A percentile compares a stretch with the other conserved stretches of the same genome.
Evolutionary conservation across 2,329 filamentous ascomycete species (phyloP).

Genomic region (Penicillium verrucosum): DNA sequence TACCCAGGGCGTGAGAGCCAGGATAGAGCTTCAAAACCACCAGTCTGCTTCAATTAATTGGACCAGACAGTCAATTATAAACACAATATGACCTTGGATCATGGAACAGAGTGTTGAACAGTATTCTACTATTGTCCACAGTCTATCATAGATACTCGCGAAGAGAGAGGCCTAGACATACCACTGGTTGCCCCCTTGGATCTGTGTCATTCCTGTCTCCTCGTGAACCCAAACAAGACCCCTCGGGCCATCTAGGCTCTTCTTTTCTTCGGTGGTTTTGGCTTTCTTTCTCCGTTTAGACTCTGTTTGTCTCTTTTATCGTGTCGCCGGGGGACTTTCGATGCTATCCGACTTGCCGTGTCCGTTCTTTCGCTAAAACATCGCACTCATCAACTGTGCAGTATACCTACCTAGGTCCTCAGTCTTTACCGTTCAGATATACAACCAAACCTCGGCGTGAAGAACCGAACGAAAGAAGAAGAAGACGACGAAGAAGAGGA

Average conservation of each 20-base stretch:
- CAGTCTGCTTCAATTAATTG: not conserved
- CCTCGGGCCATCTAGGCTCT: conserved; percentile 24
- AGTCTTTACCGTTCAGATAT: conserved; percentile 12
- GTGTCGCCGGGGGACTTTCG: conserved; percentile 55
- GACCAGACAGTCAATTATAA: no score
- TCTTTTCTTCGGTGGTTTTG: conserved; percentile 18
- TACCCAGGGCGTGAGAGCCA: not conserved
- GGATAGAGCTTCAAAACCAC: not conserved
- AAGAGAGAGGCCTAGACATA: conserved; percentile 16
- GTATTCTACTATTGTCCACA: not conserved
- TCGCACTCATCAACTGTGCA: conserved; percentile 15
- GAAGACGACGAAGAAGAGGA: not conserved
- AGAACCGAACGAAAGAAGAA: not conserved
- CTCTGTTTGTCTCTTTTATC: conserved; percentile 11
- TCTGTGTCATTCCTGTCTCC: conserved; percentile 22
- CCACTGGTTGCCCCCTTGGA: conserved; percentile 22
- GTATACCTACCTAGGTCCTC: not conserved
- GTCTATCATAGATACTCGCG: not conserved
- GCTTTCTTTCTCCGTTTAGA: conserved; percentile 14
- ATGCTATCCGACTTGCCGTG: conserved; percentile 24
- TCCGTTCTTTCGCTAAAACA: conserved; percentile 22
- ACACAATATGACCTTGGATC: not conserved
- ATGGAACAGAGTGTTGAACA: not conserved
- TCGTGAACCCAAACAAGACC: conserved; percentile 23
- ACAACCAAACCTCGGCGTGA: not conserved